Percentiles rank a stretch among this genome's conserved stretches.
Conservation (phyloP, 805 yeast species). For the Saturnispora saitoi region DNA sequence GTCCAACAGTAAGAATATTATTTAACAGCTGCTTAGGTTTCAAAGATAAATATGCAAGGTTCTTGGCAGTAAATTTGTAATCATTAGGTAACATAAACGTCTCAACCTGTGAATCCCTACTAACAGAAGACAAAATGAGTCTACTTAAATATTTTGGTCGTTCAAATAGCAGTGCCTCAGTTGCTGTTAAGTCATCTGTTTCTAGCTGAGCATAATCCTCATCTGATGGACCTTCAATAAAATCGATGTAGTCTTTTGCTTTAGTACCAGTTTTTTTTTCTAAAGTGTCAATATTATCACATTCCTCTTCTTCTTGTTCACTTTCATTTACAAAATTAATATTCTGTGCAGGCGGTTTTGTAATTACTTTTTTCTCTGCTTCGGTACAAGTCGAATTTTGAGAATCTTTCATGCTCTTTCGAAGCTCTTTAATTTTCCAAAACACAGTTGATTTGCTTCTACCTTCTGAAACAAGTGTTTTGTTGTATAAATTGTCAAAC, state of each 20-base stretch:
- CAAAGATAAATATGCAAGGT: slow-evolving; percentile 37
- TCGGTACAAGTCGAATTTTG: neutral
- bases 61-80: slow-evolving; percentile 39
- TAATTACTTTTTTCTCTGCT: neutral
- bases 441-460: neutral
- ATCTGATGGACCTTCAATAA: slow-evolving; percentile 18
- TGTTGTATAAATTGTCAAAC: neutral
- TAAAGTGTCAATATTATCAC: neutral
- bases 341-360: neutral
- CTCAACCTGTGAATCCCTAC: slow-evolving; percentile 17
- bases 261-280: slow-evolving; percentile 3
- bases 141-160: slow-evolving; percentile 18
- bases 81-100: slow-evolving; percentile 39
- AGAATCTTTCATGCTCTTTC: neutral
- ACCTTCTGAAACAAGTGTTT: neutral
- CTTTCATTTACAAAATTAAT: neutral
- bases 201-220: slow-evolving; percentile 14
- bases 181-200: slow-evolving; percentile 2
- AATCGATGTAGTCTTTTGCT: slow-evolving; percentile 19
- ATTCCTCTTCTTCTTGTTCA: slow-evolving; percentile 6
- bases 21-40: slow-evolving; percentile 33
- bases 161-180: slow-evolving; percentile 23
- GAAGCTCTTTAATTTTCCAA: slow-evolving; percentile 1
- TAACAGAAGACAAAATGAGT: slow-evolving; percentile 17
- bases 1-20: slow-evolving; percentile 20